Percentiles rank a stretch among this genome's conserved stretches.
Conservation (phyloP, 129 eudicot genomes). For the Lonicera japonica region DNA sequence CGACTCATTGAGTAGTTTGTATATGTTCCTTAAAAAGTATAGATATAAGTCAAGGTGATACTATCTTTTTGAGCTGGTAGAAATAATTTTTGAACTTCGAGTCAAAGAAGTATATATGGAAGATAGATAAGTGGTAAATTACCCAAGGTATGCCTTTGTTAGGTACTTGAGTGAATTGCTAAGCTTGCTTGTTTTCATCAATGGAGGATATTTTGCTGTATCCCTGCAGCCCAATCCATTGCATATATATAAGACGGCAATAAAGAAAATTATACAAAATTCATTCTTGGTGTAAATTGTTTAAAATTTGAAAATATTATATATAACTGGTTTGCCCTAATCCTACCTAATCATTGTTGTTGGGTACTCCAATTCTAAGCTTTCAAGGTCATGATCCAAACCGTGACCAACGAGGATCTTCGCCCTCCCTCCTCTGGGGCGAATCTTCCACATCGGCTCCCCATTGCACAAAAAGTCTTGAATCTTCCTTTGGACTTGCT, state of each 20-base stretch:
- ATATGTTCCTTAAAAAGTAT: too few relatives aligned
- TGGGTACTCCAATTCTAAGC: slow-evolving; percentile 80
- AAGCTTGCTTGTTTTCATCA: slow-evolving; percentile 99
- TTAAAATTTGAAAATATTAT: too few relatives aligned
- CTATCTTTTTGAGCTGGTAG: too few relatives aligned
- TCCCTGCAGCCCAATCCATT: slow-evolving; percentile 51
- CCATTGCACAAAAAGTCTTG: slow-evolving; percentile 96
- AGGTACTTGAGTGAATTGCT: slow-evolving; percentile 96
- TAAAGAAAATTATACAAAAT: too few relatives aligned
- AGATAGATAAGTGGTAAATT: slow-evolving; percentile 9
- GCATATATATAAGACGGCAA: background rate
- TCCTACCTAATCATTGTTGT: slow-evolving; percentile 56
- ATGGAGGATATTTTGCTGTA: slow-evolving; percentile 92
- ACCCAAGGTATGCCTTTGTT: slow-evolving; percentile 94
- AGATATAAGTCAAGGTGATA: too few relatives aligned
- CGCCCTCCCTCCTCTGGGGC: slow-evolving; percentile 82
- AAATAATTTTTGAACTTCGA: too few relatives aligned
- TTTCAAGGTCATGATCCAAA: slow-evolving; percentile 75
- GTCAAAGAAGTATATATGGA: too few relatives aligned
- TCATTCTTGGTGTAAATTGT: too few relatives aligned
- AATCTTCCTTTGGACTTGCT: slow-evolving; percentile 82
- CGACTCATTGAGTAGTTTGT: too few relatives aligned
- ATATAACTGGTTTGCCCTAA: background rate
- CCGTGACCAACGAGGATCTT: slow-evolving; percentile 94
- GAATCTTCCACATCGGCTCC: slow-evolving; percentile 97